A percentile compares a stretch with the other conserved stretches of the same genome.
Conservation (phyloP, 768 basidiomycete species). For the Boletus vermiculosoides region DNA sequence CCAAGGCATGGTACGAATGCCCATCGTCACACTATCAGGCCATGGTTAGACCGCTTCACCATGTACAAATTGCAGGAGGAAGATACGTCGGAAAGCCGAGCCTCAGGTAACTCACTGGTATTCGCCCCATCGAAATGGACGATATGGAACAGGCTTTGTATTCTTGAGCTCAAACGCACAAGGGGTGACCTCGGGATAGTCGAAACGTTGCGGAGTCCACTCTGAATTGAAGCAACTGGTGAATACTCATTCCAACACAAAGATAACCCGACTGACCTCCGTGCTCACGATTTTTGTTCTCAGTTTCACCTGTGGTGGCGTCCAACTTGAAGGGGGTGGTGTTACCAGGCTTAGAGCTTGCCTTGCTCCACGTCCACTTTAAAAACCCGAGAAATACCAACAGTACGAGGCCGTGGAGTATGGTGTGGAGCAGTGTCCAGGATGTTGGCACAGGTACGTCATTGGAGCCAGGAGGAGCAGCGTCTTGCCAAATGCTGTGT, state of each 20-base stretch:
- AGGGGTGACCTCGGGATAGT: constrained; percentile 50
- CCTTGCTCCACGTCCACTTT: constrained; percentile 13
- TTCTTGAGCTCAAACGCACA: constrained; percentile 39
- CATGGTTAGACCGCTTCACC: constrained; percentile 4
- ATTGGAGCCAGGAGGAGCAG: constrained; percentile 15
- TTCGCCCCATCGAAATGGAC: constrained; percentile 61
- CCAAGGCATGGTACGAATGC: constrained; percentile 65
- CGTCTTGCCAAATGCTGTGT: constrained; percentile 1
- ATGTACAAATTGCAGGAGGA: not conserved
- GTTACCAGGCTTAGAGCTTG: not conserved
- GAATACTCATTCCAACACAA: not conserved
- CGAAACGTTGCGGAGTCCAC: constrained; percentile 52
- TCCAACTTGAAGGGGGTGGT: not conserved
- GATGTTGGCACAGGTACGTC: constrained; percentile 17
- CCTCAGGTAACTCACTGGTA: constrained; percentile 54
- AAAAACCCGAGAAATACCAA: constrained; percentile 8
- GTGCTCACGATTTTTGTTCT: constrained; percentile 23
- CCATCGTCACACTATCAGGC: constrained; percentile 59
- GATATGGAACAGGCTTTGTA: constrained; percentile 57
- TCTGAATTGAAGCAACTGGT: constrained; percentile 33
- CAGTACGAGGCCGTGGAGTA: constrained; percentile 14
- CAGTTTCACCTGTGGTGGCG: constrained; percentile 1
- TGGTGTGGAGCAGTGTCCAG: constrained; percentile 16
- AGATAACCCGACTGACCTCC: constrained; percentile 18
- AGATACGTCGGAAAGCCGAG: not conserved